phyloP scores from a whole-genome alignment of 768 basidiomycete genomes.

The Mycena sanguinolenta region DNA sequence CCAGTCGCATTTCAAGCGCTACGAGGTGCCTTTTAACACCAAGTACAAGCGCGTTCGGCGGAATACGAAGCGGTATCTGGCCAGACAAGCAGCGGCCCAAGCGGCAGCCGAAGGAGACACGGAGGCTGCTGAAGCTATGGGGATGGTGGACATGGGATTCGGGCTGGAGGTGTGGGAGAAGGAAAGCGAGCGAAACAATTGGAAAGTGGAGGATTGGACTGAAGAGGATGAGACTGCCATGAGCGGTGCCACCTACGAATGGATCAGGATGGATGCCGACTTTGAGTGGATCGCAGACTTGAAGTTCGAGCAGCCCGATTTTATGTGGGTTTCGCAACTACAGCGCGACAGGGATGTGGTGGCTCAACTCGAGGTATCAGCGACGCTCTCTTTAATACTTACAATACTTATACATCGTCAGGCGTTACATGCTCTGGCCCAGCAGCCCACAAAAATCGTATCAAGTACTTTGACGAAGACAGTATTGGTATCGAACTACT shows the following conservation, averaged over 20 bases:
- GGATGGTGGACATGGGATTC: slow-evolving; percentile 94
- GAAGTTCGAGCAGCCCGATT: slow-evolving; percentile 95
- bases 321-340: slow-evolving; percentile 98
- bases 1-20: slow-evolving; percentile 88
- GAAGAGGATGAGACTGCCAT: slow-evolving; percentile 95
- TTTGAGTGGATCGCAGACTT: slow-evolving; percentile 98
- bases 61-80: slow-evolving; percentile 96
- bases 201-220: slow-evolving; percentile 98
- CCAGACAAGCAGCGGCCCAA: slow-evolving; percentile 91
- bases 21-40: slow-evolving; percentile 98
- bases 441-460: slow-evolving; percentile 85
- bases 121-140: slow-evolving; percentile 94
- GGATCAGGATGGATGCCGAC: slow-evolving; percentile 99
- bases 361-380: slow-evolving; percentile 87
- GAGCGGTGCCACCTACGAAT: slow-evolving; percentile 97
- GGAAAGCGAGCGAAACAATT: slow-evolving; percentile 90
- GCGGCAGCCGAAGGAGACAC: slow-evolving; percentile 93
- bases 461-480: slow-evolving; percentile 95
- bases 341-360: slow-evolving; percentile 97
- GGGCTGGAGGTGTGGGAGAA: slow-evolving; percentile 97
- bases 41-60: slow-evolving; percentile 97
- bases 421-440: slow-evolving; percentile 92
- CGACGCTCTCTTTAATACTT: slow-evolving; percentile 1
- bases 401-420: slow-evolving; percentile 46
- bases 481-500: slow-evolving; percentile 94